Conservation (phyloP, 1,284 basidiomycete species). For the Rhodofomes roseus region DNA sequence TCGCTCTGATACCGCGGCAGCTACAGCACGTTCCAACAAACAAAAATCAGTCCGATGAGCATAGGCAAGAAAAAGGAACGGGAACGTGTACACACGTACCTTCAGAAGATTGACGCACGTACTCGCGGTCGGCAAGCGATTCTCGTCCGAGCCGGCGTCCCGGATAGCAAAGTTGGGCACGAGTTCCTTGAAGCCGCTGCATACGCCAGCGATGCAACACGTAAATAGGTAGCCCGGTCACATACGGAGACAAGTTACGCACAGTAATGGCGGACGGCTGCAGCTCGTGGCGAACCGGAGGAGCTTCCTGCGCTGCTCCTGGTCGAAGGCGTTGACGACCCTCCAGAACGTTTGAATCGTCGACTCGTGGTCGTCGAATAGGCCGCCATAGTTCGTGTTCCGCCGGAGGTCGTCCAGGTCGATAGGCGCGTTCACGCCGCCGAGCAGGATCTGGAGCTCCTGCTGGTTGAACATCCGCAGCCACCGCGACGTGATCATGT, state of each 20-base stretch:
- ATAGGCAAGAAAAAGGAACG: too few relatives aligned
- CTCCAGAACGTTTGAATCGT: conserved; percentile 80
- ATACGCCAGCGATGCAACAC: neutral
- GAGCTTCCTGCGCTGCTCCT: conserved; percentile 68
- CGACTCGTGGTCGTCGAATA: conserved; percentile 64
- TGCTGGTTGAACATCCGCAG: conserved; percentile 93
- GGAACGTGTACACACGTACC: too few relatives aligned
- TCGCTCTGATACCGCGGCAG: conserved; percentile 69
- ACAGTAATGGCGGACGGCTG: conserved; percentile 83
- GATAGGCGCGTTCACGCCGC: conserved; percentile 80
- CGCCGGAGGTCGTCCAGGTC: conserved; percentile 76
- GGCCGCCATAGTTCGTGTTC: conserved; percentile 77
- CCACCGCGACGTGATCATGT: conserved; percentile 90
- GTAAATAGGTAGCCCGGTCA: too few relatives aligned
- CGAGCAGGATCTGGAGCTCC: conserved; percentile 83
- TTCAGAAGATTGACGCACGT: conserved; percentile 90
- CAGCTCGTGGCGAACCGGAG: conserved; percentile 91
- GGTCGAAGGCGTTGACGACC: conserved; percentile 72
- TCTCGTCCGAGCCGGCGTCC: conserved; percentile 69
- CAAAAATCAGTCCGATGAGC: too few relatives aligned
- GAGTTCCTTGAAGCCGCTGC: conserved; percentile 84
- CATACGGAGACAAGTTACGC: too few relatives aligned
- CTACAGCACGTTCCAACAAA: conserved; percentile 36
- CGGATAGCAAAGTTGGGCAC: conserved; percentile 84
- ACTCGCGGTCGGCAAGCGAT: conserved; percentile 75